Conservation (phyloP, 2,329 filamentous ascomycete species). For the Calonectria multiphialidica region DNA sequence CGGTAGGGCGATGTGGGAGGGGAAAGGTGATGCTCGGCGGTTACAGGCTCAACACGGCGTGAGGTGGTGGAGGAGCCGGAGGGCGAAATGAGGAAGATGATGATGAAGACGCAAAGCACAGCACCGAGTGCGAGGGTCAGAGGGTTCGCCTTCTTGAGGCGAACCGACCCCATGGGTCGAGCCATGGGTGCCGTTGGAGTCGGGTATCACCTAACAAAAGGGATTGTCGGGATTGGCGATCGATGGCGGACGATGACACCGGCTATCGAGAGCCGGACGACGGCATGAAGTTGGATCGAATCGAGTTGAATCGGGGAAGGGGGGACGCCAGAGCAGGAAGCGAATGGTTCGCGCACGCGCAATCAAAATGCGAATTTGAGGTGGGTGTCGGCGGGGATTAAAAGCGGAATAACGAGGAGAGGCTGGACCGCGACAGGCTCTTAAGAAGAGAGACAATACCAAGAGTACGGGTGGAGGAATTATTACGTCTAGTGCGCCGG, state of each 20-base stretch:
- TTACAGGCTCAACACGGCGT: slow-evolving; percentile 59
- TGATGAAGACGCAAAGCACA: slow-evolving; percentile 78
- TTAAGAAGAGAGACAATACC: slow-evolving; percentile 35
- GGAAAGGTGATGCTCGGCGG: slow-evolving; percentile 57
- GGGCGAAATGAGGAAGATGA: slow-evolving; percentile 71
- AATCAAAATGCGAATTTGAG: neutral
- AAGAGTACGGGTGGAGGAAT: slow-evolving; percentile 41
- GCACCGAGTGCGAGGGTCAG: slow-evolving; percentile 79
- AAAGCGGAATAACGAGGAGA: slow-evolving; percentile 20
- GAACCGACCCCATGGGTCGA: slow-evolving; percentile 72
- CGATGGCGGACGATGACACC: slow-evolving; percentile 31
- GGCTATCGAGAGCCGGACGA: slow-evolving; percentile 35
- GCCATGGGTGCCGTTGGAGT: slow-evolving; percentile 57
- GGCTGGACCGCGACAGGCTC: slow-evolving; percentile 28
- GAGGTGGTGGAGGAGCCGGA: slow-evolving; percentile 63
- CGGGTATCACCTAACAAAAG: slow-evolving; percentile 17
- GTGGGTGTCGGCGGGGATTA: neutral
- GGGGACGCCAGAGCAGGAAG: slow-evolving; percentile 7
- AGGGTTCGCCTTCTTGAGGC: slow-evolving; percentile 84
- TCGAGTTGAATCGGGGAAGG: slow-evolving; percentile 8
- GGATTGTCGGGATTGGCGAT: slow-evolving; percentile 12
- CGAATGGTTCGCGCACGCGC: slow-evolving; percentile 15
- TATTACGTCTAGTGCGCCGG: slow-evolving; percentile 35
- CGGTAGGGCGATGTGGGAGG: slow-evolving; percentile 58
- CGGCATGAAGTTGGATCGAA: slow-evolving; percentile 39